A percentile compares a stretch with the other conserved stretches of the same genome.
phyloP scores from a whole-genome alignment of 768 basidiomycete species.

The Coprinellus aureogranulatus region DNA sequence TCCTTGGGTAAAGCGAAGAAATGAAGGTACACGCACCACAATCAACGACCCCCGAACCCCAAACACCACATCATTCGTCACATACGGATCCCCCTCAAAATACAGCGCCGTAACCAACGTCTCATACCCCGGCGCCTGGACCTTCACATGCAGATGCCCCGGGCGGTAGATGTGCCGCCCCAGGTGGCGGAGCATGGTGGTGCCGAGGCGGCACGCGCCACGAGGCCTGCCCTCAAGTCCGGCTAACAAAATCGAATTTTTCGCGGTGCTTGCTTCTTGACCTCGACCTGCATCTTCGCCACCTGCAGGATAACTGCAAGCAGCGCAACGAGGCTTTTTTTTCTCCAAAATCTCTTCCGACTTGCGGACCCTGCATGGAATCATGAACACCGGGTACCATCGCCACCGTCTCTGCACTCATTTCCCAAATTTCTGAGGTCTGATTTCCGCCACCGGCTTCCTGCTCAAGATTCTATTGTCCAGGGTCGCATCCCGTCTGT shows the following conservation, averaged over 20 bases:
- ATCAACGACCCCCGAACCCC: slow-evolving; percentile 79
- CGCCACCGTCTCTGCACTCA: background rate
- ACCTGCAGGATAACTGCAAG: background rate
- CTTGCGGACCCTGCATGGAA: background rate
- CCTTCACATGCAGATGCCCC: slow-evolving; percentile 74
- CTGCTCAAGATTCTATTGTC: background rate
- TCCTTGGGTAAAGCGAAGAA: background rate
- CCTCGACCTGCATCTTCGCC: background rate
- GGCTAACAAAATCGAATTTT: background rate
- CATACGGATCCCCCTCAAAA: slow-evolving; percentile 63
- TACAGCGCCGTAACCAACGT: slow-evolving; percentile 74
- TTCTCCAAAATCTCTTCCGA: background rate
- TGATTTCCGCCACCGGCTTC: background rate
- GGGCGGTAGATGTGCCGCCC: slow-evolving; percentile 75
- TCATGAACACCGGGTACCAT: background rate
- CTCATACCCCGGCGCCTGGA: slow-evolving; percentile 70
- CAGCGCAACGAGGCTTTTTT: background rate
- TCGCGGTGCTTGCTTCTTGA: background rate
- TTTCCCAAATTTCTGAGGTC: background rate
- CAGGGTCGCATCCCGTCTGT: background rate
- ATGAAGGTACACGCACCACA: slow-evolving; percentile 47
- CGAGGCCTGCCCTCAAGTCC: background rate
- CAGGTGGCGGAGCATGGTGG: slow-evolving; percentile 52
- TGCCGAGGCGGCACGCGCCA: no score
- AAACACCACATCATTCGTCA: slow-evolving; percentile 75